These are phyloP conservation scores for Sporothrix pallida DNA, from an alignment of 2,329 filamentous ascomycete genomes.

Conservation along the genomic window DNA sequence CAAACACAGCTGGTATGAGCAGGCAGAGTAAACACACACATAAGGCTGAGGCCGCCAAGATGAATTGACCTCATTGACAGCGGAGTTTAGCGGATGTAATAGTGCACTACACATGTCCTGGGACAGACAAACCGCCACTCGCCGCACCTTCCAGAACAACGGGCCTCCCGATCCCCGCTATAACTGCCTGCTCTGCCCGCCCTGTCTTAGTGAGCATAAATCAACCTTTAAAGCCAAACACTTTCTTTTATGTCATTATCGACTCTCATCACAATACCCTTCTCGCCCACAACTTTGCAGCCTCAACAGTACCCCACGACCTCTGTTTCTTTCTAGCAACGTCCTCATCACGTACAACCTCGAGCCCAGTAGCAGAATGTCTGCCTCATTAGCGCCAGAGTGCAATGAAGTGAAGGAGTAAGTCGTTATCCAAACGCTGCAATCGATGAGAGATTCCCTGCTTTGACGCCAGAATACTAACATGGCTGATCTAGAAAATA, in stretches of 20 bases:
- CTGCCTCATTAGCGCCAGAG: conserved; percentile 89
- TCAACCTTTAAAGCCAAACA: not conserved
- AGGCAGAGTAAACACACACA: not conserved
- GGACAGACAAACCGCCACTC: conserved; percentile 25
- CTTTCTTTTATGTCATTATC: conserved; percentile 2
- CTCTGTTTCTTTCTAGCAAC: not conserved
- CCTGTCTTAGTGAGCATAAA: not conserved
- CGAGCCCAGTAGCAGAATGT: conserved; percentile 64
- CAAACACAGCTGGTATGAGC: not conserved
- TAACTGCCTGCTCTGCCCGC: not conserved
- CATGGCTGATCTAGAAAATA: conserved; percentile 69
- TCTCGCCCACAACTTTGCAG: not conserved
- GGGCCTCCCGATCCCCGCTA: not conserved
- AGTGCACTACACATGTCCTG: not conserved
- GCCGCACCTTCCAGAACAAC: conserved; percentile 27
- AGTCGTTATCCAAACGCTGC: conserved; percentile 42
- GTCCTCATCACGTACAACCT: not conserved
- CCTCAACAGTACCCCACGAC: not conserved
- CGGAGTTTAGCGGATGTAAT: conserved; percentile 21
- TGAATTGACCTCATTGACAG: not conserved
- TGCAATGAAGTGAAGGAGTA: conserved; percentile 97
- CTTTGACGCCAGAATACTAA: conserved; percentile 23
- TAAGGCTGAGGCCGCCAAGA: conserved; percentile 1
- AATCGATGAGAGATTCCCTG: not conserved
- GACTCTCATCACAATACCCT: not conserved